Evolutionary conservation across 2,329 filamentous ascomycete species (phyloP).

Genomic region (Fusarium circinatum): DNA sequence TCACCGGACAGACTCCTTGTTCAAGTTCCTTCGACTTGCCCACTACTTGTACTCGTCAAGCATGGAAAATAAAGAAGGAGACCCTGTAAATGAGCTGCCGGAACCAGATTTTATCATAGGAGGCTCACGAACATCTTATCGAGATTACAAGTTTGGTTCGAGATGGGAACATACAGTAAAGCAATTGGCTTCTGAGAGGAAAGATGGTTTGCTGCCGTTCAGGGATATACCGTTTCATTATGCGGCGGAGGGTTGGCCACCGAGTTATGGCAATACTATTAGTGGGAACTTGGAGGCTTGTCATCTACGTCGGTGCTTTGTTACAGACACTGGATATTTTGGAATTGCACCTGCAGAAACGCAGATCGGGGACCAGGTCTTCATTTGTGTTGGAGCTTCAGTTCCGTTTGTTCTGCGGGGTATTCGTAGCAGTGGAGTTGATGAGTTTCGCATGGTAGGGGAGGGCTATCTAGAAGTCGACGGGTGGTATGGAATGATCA

Average conservation of each 20-base stretch:
- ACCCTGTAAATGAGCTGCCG: too few relatives aligned
- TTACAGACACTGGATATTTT: neutral
- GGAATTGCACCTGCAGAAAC: neutral
- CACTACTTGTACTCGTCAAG: too few relatives aligned
- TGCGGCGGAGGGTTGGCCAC: neutral
- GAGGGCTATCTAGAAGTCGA: neutral
- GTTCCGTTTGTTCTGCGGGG: neutral
- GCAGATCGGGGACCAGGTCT: neutral
- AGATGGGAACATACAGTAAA: too few relatives aligned
- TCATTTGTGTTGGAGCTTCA: accelerated
- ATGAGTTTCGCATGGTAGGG: neutral
- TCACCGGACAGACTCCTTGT: too few relatives aligned
- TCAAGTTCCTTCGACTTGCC: too few relatives aligned
- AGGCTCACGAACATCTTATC: too few relatives aligned
- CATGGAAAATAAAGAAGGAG: too few relatives aligned
- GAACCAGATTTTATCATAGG: too few relatives aligned
- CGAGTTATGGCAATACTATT: neutral
- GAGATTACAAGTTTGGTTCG: too few relatives aligned
- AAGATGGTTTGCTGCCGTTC: neutral
- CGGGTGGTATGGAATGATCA: neutral
- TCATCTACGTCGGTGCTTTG: neutral
- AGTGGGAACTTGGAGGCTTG: neutral
- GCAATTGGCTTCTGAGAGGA: neutral
- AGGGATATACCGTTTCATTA: neutral
- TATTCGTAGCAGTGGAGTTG: accelerated